Conservation (phyloP, 164 flowering plant species). For the Dillenia turbinata region DNA sequence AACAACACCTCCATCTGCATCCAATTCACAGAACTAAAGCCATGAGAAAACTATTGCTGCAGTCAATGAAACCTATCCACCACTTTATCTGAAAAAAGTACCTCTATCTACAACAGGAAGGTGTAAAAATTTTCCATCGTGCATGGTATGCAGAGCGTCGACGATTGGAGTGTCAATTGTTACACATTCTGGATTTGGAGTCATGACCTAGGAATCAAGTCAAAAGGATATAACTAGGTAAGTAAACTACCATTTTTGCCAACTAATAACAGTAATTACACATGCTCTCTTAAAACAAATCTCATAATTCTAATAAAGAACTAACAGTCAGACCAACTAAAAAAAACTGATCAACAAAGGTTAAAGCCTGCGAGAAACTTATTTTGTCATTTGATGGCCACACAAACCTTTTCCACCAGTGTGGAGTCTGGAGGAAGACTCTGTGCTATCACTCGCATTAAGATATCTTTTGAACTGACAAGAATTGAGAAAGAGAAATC, state of each 20-base stretch:
- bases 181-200: slow-evolving; percentile 98
- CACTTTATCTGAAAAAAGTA: slow-evolving; percentile 13
- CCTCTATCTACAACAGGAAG: slow-evolving; percentile 94
- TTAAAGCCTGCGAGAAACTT: no score
- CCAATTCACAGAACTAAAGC: slow-evolving; percentile 4
- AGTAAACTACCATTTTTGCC: no score
- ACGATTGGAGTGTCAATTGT: slow-evolving; percentile 93
- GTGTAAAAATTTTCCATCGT: slow-evolving; percentile 95
- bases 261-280: no score
- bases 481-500: background rate
- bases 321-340: no score
- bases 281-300: no score
- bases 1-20: slow-evolving; percentile 71
- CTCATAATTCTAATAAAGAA: no score
- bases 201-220: slow-evolving; percentile 72
- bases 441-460: slow-evolving; percentile 93
- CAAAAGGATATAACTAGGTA: background rate
- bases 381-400: no score
- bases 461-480: slow-evolving; percentile 82
- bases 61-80: no score
- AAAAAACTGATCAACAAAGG: no score
- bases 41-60: background rate
- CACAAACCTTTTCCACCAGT: slow-evolving; percentile 76
- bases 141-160: slow-evolving; percentile 97
- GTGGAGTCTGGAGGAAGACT: slow-evolving; percentile 74